Conservation (phyloP, 306 rosid genomes). For the Adenanthera pavonina region DNA sequence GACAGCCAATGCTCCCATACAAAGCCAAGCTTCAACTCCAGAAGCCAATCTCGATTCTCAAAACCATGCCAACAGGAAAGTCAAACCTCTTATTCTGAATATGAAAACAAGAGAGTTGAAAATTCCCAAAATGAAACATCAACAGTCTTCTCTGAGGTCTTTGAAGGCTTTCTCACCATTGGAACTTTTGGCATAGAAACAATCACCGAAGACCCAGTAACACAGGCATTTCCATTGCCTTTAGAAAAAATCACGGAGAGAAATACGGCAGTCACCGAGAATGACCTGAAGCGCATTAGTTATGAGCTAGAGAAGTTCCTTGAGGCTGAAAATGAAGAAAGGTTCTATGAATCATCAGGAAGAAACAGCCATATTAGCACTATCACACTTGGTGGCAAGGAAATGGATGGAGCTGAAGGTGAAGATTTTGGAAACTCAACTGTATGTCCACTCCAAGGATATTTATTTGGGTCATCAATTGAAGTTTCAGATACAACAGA, state of each 20-base stretch:
- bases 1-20: slow-evolving; percentile 57
- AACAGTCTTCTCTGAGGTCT: slow-evolving; percentile 58
- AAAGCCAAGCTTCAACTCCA: slow-evolving; percentile 53
- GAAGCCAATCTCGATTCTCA: slow-evolving; percentile 44
- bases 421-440: slow-evolving; percentile 57
- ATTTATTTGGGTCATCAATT: slow-evolving; percentile 81
- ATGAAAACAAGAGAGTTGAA: slow-evolving; percentile 44
- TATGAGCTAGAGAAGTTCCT: slow-evolving; percentile 80
- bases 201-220: slow-evolving; percentile 61
- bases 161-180: slow-evolving; percentile 84
- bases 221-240: slow-evolving; percentile 77
- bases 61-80: slow-evolving; percentile 50
- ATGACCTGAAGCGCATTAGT: slow-evolving; percentile 70
- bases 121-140: slow-evolving; percentile 50
- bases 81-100: slow-evolving; percentile 43
- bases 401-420: slow-evolving; percentile 52
- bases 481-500: slow-evolving; percentile 69
- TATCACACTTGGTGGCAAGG: slow-evolving; percentile 65
- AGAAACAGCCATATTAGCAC: slow-evolving; percentile 70
- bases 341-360: slow-evolving; percentile 63
- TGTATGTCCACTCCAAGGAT: slow-evolving; percentile 83
- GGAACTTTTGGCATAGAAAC: slow-evolving; percentile 85
- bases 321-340: slow-evolving; percentile 61
- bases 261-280: slow-evolving; percentile 61
- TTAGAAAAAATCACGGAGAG: slow-evolving; percentile 51